Evolutionary conservation across 352 stramenopile species (phyloP), one percentile per base, ranked within the genome.

Genomic region (Phytophthora hybrid): DNA sequence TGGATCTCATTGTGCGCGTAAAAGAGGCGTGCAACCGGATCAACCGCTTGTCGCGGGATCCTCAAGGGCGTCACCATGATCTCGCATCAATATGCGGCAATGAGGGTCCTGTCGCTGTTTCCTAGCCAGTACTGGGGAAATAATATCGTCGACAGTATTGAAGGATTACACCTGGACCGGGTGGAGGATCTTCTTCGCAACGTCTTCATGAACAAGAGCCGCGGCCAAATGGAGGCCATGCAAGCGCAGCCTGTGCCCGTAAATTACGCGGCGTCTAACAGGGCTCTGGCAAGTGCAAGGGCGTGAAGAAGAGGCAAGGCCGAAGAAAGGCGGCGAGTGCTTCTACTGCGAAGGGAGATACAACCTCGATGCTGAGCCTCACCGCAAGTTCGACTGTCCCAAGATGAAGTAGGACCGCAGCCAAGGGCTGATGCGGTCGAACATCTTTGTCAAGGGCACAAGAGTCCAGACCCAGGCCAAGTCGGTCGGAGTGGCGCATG

Each of bases 181-280:
- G 47, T 72, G 1, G 56, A 61, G 34, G 16, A 5, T 2, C 59
- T 46, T 23, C 47, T 66, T 1, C 46, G 65, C 18, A 37, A 21
- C 9, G 59, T 66, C 16, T 72, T 66, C 26, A 32, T 26, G 4
- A 23, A 10, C 49, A 66, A 62, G 18, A 66, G 32, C 19, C 51
- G 59, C 34, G 26, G 3, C 14, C n/a, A 72, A 18, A 72, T 72
- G 4, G 41, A 31, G 47, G 56, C 23, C 3, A 59, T 59, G 60
- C 1, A 58, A 31, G 29, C 29, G 0, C 29, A 31, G 29, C 4
- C 29, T 31, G 29, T 5, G 29, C 29, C 59, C 4, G 31, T 41
- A 11, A 31, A 66, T n/a, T 29, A 66, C 49, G 59, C 8, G 18
- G 26, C 18, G 29, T 5, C 59, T 1, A 49, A 18, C 29, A 3